These are phyloP conservation scores for Kalmusia sp. DNA, from an alignment of 2,329 filamentous ascomycete genomes.

Conservation along the genomic window DNA sequence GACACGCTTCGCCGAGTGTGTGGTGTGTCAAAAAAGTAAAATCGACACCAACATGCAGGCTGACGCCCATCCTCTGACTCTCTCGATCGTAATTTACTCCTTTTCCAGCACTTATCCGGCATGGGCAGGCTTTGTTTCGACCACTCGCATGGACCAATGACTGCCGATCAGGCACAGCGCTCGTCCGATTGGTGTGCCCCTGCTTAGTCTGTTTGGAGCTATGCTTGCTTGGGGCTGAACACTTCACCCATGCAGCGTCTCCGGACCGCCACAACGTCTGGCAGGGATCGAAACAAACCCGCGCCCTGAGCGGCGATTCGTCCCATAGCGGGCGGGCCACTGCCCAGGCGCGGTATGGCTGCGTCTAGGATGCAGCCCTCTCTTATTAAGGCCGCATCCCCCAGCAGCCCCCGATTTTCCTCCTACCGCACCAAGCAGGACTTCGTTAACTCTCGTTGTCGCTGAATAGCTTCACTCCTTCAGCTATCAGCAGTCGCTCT, in stretches of 20 bases:
- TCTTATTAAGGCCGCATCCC: slow-evolving; percentile 46
- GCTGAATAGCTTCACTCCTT: slow-evolving; percentile 51
- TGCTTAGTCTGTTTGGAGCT: slow-evolving; percentile 25
- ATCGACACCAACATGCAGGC: slow-evolving; percentile 8
- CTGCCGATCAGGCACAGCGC: slow-evolving; percentile 42
- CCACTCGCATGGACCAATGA: slow-evolving; percentile 23
- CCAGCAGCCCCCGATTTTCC: slow-evolving; percentile 31
- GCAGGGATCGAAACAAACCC: slow-evolving; percentile 38
- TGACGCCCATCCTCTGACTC: slow-evolving; percentile 27
- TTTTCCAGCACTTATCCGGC: slow-evolving; percentile 35
- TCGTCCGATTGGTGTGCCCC: slow-evolving; percentile 36
- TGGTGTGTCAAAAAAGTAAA: slow-evolving; percentile 23
- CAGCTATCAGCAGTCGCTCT: slow-evolving; percentile 48
- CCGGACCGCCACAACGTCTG: slow-evolving; percentile 42
- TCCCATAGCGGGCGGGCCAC: slow-evolving; percentile 35
- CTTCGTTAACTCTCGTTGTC: slow-evolving; percentile 45
- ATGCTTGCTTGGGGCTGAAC: slow-evolving; percentile 30
- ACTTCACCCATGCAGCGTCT: slow-evolving; percentile 33
- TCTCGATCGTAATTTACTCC: slow-evolving; percentile 35
- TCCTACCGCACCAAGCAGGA: slow-evolving; percentile 46
- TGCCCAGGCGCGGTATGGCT: slow-evolving; percentile 35
- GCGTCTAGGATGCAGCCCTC: slow-evolving; percentile 36
- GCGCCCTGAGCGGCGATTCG: slow-evolving; percentile 44
- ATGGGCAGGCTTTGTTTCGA: slow-evolving; percentile 32
- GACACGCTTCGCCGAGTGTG: slow-evolving; percentile 14